Percentiles rank a stretch among this genome's conserved stretches.
Conservation (phyloP, 257 asterid species). For the Solanum tacnaense region DNA sequence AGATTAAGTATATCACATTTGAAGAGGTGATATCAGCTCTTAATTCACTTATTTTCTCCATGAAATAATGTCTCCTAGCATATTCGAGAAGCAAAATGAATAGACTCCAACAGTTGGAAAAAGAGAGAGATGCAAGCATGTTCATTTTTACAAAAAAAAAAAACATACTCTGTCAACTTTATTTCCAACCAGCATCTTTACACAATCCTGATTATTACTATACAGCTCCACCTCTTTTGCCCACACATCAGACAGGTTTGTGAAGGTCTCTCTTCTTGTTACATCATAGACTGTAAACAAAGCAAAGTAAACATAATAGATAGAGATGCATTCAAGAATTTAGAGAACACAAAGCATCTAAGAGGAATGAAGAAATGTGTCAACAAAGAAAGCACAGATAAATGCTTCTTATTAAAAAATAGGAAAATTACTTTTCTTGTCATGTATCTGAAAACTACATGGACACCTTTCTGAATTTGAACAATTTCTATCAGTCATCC, state of each 20-base stretch:
- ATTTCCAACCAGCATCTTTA: slow-evolving; percentile 92
- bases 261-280: slow-evolving; percentile 78
- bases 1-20: not conserved
- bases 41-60: not conserved
- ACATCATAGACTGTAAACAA: slow-evolving; percentile 66
- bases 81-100: not conserved
- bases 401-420: not conserved
- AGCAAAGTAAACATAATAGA: not conserved
- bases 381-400: not conserved
- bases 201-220: slow-evolving; percentile 64
- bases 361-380: not conserved
- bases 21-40: not conserved
- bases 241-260: slow-evolving; percentile 79
- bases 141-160: not conserved
- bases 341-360: not conserved
- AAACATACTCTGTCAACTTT: slow-evolving; percentile 74
- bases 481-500: not conserved
- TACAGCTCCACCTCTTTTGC: slow-evolving; percentile 82
- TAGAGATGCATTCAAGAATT: not conserved
- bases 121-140: not conserved
- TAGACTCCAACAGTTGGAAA: not conserved
- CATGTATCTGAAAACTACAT: not conserved
- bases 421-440: not conserved
- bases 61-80: not conserved
- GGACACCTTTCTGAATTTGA: not conserved